A percentile compares a stretch with the other conserved stretches of the same genome.
phyloP scores from a whole-genome alignment of 225 moss, liverwort and hornwort species.

The Takakia lepidozioides region DNA sequence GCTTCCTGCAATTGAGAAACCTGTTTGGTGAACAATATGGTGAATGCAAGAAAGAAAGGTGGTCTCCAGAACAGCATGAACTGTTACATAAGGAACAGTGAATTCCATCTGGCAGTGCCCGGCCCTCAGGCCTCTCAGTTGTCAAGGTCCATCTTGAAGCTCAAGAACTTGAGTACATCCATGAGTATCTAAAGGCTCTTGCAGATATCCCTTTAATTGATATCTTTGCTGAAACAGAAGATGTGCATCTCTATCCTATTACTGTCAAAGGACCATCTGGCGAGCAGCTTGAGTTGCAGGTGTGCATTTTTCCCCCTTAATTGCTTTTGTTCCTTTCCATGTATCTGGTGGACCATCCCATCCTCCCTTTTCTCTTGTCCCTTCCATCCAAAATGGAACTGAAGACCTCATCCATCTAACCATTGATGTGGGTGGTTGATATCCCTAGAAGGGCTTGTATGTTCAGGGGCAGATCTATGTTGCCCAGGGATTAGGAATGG shows the following conservation, averaged over 20 bases:
- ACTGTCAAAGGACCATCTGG: conserved; percentile 84
- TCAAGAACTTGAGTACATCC: conserved; percentile 1
- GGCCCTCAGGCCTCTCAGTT: background rate
- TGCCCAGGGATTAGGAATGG: background rate
- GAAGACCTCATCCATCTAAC: no score
- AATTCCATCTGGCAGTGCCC: no score
- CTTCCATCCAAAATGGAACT: no score
- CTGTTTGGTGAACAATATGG: no score
- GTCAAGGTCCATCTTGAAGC: background rate
- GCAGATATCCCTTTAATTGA: background rate
- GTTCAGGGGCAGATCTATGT: background rate
- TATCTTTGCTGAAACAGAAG: conserved; percentile 41
- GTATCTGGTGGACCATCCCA: no score
- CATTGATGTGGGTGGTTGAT: no score
- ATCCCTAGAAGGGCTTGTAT: no score
- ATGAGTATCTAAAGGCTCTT: background rate
- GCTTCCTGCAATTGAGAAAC: background rate
- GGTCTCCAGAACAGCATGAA: no score
- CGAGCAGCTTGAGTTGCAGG: conserved; percentile 91
- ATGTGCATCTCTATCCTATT: conserved; percentile 74
- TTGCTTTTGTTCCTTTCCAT: background rate
- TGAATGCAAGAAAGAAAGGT: no score
- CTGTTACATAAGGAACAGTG: no score
- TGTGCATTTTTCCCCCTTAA: no score
- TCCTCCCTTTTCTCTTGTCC: no score